Conservation (phyloP, 441 rosid genomes). For the Daphne laureola region DNA sequence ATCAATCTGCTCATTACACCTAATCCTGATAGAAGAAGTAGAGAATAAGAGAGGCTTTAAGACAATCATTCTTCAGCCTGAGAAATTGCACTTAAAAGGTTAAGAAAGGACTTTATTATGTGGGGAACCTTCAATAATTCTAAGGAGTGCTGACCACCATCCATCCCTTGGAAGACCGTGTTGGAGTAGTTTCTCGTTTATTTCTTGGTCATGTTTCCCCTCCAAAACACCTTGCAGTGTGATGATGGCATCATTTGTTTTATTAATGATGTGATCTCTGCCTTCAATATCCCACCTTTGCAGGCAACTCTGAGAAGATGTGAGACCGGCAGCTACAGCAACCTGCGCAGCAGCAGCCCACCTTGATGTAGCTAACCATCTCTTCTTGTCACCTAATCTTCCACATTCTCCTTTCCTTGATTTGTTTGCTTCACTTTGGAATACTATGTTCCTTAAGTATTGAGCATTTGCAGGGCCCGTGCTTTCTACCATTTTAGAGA, state of each 20-base stretch:
- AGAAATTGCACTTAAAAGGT: too few species aligned
- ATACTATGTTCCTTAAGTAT: conserved; percentile 40
- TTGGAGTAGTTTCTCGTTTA: conserved; percentile 34
- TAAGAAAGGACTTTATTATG: too few species aligned
- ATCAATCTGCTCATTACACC: conserved; percentile 50
- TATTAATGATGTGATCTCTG: conserved; percentile 30
- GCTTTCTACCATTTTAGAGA: conserved; percentile 62
- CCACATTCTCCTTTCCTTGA: conserved; percentile 16
- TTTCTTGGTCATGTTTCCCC: conserved; percentile 48
- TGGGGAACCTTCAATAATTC: conserved; percentile 47
- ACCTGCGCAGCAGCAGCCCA: conserved; percentile 49
- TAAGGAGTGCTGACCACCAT: conserved; percentile 67
- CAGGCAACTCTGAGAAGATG: conserved; percentile 47
- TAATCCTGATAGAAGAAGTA: conserved; percentile 31
- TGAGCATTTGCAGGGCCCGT: conserved; percentile 57
- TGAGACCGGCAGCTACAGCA: conserved; percentile 39
- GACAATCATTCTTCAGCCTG: too few species aligned
- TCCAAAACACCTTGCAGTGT: conserved; percentile 56
- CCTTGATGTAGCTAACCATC: conserved; percentile 42
- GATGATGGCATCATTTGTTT: conserved; percentile 55
- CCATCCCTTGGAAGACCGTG: conserved; percentile 35
- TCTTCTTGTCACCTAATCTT: conserved; percentile 20
- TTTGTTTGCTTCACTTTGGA: conserved; percentile 25
- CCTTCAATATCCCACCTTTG: conserved; percentile 36
- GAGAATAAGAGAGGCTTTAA: too few species aligned